These are phyloP conservation scores for Neurospora sp. DNA, from an alignment of 495 filamentous ascomycete species.

Conservation along the genomic window DNA sequence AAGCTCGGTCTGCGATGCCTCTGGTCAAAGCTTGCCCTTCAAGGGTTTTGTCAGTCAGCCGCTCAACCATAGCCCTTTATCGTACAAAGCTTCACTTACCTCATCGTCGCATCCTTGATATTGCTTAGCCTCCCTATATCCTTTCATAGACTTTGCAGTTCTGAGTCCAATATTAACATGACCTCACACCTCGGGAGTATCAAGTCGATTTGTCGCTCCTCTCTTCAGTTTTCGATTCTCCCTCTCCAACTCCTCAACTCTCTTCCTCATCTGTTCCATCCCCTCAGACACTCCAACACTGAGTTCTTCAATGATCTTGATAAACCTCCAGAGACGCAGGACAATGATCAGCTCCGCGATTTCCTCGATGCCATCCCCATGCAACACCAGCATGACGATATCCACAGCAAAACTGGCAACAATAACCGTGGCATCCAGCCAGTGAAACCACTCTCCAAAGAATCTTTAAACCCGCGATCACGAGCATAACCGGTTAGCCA, in stretches of 20 bases:
- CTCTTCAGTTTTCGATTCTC: constrained; percentile 9
- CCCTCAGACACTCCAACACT: constrained; percentile 47
- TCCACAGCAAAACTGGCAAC: constrained; percentile 50
- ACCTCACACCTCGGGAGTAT: neutral
- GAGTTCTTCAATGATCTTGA: constrained; percentile 59
- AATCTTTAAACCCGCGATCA: constrained; percentile 31
- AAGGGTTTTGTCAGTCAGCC: neutral
- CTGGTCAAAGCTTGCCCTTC: neutral
- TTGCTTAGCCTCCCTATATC: neutral
- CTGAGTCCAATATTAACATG: neutral
- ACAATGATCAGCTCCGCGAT: constrained; percentile 53
- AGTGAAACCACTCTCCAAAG: constrained; percentile 51
- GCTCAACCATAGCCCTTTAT: neutral
- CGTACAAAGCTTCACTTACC: neutral
- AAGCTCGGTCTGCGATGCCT: neutral
- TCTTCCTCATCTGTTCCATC: constrained; percentile 12
- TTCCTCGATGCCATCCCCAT: constrained; percentile 41
- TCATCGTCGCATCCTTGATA: neutral
- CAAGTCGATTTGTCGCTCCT: neutral
- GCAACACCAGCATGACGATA: constrained; percentile 27
- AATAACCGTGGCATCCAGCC: constrained; percentile 55
- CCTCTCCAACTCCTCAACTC: constrained; percentile 8
- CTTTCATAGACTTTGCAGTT: neutral
- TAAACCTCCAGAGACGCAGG: constrained; percentile 56
- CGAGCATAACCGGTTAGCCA: neutral